Evolutionary conservation across 1,284 basidiomycete species (phyloP), one percentile per base, ranked within the genome.

Genomic region (Polyporus tsugae): DNA sequence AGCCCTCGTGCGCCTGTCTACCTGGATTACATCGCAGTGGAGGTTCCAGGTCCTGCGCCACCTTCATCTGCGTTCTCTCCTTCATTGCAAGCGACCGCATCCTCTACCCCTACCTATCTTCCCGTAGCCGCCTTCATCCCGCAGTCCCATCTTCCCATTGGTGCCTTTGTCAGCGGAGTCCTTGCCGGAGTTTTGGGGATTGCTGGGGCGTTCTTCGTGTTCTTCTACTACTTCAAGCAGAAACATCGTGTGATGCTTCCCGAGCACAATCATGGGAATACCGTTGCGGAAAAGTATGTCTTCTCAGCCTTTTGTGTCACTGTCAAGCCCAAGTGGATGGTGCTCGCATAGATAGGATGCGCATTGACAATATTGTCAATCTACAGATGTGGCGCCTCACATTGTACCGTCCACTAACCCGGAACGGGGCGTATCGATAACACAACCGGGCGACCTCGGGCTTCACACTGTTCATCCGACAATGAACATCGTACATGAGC

Each of bases 1-100:
- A 64, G 57, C 6, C 1, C 49, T 4, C 33, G 57, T 35, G 59
- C 58, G n/a, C 68, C 68, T 13, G 66, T 55, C 39, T 66, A 64
- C 42, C 59, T 69, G 22, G 68, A 69, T 59, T 69, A 69, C 29
- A 62, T 69, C 35, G 59, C 64, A 4, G 36, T 69, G 29, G 64
- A 65, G 41, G 44, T 65, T 2, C 67, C 67, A 2, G 61, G 64
- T 22, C 44, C 64, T 39, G 61, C 63, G 1, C 29, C 29, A 5
- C 33, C 41, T 5, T 38, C 62, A 22, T 33, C 62, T 33, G 4
- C 17, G 6, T 13, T 55, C 17, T 55, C 52, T 10, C 4, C 52
- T 55, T 55, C 29, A 19, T 13, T 3, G 52, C 29, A 33, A 13
- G 17, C 15, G 1, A 55, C 52, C 15, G 29, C 33, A 17, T 33